phyloP scores from a whole-genome alignment of 345 rosid genomes.

The Citrus trifoliata region DNA sequence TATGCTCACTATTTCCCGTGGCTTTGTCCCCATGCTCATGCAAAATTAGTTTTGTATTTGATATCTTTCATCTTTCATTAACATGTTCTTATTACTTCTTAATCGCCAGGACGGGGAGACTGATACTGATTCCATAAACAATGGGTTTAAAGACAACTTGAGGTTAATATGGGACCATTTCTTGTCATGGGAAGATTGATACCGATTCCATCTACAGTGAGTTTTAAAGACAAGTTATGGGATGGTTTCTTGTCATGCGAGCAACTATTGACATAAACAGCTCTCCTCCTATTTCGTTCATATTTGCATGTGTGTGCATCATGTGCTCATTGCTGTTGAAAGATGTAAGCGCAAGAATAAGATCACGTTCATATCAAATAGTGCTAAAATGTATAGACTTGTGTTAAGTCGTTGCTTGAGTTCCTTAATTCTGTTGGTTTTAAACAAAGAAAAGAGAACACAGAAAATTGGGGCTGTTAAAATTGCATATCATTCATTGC shows the following conservation, averaged over 20 bases:
- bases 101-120: slow-evolving; percentile 23
- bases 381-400: no score
- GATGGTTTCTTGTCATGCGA: slow-evolving; percentile 21
- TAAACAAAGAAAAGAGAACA: no score
- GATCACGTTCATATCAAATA: no score
- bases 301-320: neutral
- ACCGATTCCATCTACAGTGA: neutral
- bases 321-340: neutral
- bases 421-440: no score
- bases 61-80: neutral
- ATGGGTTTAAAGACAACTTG: no score
- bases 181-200: no score
- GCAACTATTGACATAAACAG: neutral
- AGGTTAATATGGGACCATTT: no score
- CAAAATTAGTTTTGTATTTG: neutral
- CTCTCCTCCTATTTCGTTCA: neutral
- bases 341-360: neutral
- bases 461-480: no score
- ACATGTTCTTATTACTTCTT: neutral
- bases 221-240: slow-evolving; percentile 38
- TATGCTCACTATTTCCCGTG: neutral
- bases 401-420: no score
- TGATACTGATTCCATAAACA: neutral
- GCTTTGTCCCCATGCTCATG: neutral
- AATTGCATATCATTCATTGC: no score